Evolutionary conservation across 2,329 filamentous ascomycete species (phyloP).

Genomic region (Gaeumannomyces tritici): DNA sequence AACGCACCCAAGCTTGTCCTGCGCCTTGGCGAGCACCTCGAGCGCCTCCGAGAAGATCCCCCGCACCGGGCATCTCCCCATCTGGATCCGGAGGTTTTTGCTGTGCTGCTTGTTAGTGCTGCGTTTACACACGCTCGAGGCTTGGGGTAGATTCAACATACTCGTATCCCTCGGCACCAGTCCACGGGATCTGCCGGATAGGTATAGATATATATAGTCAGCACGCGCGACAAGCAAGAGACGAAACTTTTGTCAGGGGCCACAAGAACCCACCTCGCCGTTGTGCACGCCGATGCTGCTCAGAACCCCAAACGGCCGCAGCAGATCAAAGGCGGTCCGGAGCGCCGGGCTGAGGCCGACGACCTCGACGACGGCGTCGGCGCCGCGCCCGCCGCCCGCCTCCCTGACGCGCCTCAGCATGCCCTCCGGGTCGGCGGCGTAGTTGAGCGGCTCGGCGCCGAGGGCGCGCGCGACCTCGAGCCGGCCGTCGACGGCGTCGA

Average conservation of each 20-base stretch:
- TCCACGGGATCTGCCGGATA: constrained; percentile 54
- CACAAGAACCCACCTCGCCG: constrained; percentile 46
- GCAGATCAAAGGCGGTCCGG: constrained; percentile 59
- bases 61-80: constrained; percentile 68
- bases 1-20: constrained; percentile 54
- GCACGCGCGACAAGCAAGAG: not conserved
- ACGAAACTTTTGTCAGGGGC: constrained; percentile 8
- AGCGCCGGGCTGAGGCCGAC: constrained; percentile 62
- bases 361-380: constrained; percentile 76
- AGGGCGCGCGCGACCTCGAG: constrained; percentile 63
- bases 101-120: constrained; percentile 20
- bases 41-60: constrained; percentile 60
- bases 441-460: constrained; percentile 78
- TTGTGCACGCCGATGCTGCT: constrained; percentile 72
- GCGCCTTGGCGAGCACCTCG: constrained; percentile 53
- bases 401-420: constrained; percentile 62
- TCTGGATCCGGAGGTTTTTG: constrained; percentile 65
- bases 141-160: constrained; percentile 18
- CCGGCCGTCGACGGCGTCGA: constrained; percentile 68
- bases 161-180: constrained; percentile 52
- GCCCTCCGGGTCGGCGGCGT: constrained; percentile 53
- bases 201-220: constrained; percentile 12
- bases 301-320: constrained; percentile 64
- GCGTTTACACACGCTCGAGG: too few species aligned
- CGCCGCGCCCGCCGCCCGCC: constrained; percentile 69